A percentile compares a stretch with the other conserved stretches of the same genome.
Evolutionary conservation across 2,329 filamentous ascomycete species (phyloP).

Genomic region (Hawksworthiomyces lignivorus): DNA sequence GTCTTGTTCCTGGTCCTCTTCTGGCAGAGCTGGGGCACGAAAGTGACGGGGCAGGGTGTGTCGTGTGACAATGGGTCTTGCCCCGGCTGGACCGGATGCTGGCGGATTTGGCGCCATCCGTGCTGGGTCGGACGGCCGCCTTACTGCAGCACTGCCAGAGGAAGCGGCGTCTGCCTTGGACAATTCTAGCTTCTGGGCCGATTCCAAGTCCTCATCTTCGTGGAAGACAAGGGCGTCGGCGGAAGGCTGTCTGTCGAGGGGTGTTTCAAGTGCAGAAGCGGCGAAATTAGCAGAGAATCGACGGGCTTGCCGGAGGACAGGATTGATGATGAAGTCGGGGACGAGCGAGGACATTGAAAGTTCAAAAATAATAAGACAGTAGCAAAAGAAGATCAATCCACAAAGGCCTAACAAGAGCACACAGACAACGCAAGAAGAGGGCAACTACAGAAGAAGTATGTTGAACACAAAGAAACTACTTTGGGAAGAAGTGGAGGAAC

Average conservation of each 20-base stretch:
- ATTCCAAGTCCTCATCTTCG: constrained; percentile 16
- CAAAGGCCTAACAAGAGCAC: too few species aligned
- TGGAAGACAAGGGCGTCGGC: constrained; percentile 6
- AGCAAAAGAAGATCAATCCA: not conserved
- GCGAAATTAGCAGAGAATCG: constrained; percentile 44
- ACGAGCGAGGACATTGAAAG: constrained; percentile 52
- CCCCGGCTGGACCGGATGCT: too few species aligned
- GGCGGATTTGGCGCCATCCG: too few species aligned
- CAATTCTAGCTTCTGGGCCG: constrained; percentile 7
- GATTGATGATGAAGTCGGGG: constrained; percentile 58
- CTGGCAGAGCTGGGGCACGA: not conserved
- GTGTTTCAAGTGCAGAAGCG: constrained; percentile 26
- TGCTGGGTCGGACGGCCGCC: too few species aligned
- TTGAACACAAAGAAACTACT: too few species aligned
- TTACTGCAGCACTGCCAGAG: too few species aligned
- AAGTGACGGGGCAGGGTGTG: not conserved
- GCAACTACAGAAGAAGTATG: too few species aligned
- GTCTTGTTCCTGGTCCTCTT: not conserved
- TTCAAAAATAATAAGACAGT: not conserved
- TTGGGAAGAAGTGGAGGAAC: not conserved
- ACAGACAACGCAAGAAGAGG: too few species aligned
- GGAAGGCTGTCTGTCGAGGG: constrained; percentile 19
- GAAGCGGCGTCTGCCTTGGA: not conserved
- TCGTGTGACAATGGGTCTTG: not conserved
- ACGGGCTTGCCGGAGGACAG: constrained; percentile 57